Conservation (phyloP, 345 rosid genomes). For the Corchorus olitorius region DNA sequence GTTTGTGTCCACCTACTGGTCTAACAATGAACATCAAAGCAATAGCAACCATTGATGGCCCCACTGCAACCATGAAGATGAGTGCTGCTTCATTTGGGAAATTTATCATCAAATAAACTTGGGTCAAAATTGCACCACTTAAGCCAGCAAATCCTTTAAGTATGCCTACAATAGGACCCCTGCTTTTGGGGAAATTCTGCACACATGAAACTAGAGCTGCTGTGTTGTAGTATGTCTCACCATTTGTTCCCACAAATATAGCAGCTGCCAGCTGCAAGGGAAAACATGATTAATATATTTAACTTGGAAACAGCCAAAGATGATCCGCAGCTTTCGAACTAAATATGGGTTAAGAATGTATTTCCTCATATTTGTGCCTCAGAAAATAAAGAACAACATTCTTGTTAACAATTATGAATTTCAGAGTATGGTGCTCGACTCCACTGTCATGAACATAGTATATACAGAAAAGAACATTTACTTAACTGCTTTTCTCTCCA, state of each 20-base stretch:
- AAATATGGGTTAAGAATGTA: not conserved
- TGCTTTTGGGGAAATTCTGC: constrained; percentile 80
- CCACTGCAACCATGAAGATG: constrained; percentile 73
- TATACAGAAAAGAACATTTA: not conserved
- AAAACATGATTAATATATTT: constrained; percentile 2
- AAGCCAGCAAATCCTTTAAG: constrained; percentile 90
- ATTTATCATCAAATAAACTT: constrained; percentile 63
- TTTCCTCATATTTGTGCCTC: not conserved
- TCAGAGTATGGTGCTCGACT: not conserved
- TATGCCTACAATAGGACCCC: constrained; percentile 86
- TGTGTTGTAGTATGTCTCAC: constrained; percentile 89
- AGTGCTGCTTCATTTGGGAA: constrained; percentile 64
- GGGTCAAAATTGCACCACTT: constrained; percentile 91
- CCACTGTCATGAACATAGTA: not conserved
- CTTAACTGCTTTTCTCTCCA: not conserved
- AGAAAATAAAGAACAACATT: not conserved
- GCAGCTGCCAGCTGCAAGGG: constrained; percentile 62
- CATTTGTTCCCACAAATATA: constrained; percentile 82
- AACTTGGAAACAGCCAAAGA: not conserved
- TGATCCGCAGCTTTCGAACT: not conserved
- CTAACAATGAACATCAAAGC: constrained; percentile 64
- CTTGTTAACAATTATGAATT: not conserved
- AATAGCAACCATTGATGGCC: constrained; percentile 64
- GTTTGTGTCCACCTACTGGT: constrained; percentile 69
- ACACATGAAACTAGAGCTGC: constrained; percentile 78